Base-by-base conservation (phyloP, 768 basidiomycete species). In the Cystofilobasidium bisporidii region DNA sequence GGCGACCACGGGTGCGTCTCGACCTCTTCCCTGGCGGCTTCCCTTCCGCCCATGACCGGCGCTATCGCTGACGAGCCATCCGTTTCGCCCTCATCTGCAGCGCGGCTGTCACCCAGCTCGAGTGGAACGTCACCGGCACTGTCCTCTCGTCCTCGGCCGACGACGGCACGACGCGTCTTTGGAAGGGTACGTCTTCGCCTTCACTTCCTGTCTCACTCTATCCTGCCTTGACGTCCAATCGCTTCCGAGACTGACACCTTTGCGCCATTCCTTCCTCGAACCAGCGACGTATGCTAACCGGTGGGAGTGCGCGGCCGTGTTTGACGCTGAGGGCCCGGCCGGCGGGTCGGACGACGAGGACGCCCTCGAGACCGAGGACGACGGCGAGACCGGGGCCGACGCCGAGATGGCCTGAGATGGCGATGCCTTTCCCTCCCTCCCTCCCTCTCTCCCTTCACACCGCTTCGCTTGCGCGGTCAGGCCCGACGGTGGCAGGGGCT, bases 91-190 rank as follows among this genome's bases (percentile, higher is more conserved):
- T 20, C 38, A 12, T 47, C 70, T 71, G 56, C 74, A 53, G 87
- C 70, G 85, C 87, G 0, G 82, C 86, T 4, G 83, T 93, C 14
- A 86, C 87, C 2, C 82, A 86, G 72, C 92, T 99, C 0, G 92
- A 93, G 75, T 97, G 94, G 91, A 94, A 94, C 75, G 85, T 92
- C 59, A 76, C 77, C 0, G 77, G 77, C 0, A 76, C 77, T 24
- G 73, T 75, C 28, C 69, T 78, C 88, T 92, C 72, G 86, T 92
- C 71, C 85, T 90, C 8, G 81, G 88, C 74, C 33, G 79, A 79
- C 53, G 79, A 78, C 53, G 79, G 77, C 18, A 72, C 75, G 40
- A 74, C 78, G 2, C 86, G 88, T 5, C 81, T 86, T 71, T 65
- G 89, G 87, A 67, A 90, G 81, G 72, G 88, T 93, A 18, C 90